Evolutionary conservation across 1,284 basidiomycete genomes (phyloP).

Genomic region (Pulveroboletus sp.): DNA sequence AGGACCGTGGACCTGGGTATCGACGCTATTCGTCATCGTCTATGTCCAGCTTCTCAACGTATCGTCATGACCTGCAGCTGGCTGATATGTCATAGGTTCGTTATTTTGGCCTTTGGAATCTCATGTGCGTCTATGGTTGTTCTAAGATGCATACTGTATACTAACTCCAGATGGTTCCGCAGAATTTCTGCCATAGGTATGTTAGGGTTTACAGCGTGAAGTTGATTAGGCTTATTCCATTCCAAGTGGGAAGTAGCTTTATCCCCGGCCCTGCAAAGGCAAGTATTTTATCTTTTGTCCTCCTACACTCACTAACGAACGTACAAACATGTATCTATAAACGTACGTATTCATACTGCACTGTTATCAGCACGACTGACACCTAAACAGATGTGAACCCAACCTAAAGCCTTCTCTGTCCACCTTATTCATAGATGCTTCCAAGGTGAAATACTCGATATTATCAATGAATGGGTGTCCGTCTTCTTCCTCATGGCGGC

Average conservation of each 20-base stretch:
- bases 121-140: background rate
- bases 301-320: background rate
- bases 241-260: background rate
- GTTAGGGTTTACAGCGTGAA: background rate
- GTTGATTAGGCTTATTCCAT: background rate
- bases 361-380: background rate
- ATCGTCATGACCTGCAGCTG: background rate
- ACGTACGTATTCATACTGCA: background rate
- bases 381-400: background rate
- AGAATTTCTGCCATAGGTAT: background rate
- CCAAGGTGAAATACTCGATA: background rate
- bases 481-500: background rate
- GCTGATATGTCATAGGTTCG: constrained; percentile 1
- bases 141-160: too few relatives aligned
- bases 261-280: background rate
- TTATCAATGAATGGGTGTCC: background rate
- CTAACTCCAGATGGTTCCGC: background rate
- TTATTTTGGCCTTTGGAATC: background rate
- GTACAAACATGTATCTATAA: background rate
- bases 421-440: background rate
- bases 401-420: background rate
- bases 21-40: constrained; percentile 4
- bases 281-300: too few relatives aligned
- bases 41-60: background rate
- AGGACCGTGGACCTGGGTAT: background rate